phyloP scores from a whole-genome alignment of 2,329 filamentous ascomycete genomes.

The Sphaerulina populicola region DNA sequence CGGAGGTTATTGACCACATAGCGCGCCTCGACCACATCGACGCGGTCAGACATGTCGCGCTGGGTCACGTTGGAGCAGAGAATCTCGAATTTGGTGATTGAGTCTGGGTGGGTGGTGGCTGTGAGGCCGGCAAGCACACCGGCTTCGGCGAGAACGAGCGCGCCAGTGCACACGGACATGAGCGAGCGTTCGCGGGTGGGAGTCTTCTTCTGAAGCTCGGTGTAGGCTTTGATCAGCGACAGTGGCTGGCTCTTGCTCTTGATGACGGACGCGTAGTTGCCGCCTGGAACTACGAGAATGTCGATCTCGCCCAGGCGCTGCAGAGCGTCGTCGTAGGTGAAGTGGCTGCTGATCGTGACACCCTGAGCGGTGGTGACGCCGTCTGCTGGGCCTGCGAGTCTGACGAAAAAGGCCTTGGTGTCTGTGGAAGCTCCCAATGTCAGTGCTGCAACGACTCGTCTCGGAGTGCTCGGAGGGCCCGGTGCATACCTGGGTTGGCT shows the following conservation, averaged over 20 bases:
- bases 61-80: slow-evolving; percentile 66
- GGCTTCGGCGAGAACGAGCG: slow-evolving; percentile 66
- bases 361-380: slow-evolving; percentile 52
- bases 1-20: slow-evolving; percentile 89
- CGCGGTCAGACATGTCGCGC: slow-evolving; percentile 63
- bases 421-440: slow-evolving; percentile 30
- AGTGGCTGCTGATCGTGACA: slow-evolving; percentile 62
- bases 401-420: slow-evolving; percentile 48
- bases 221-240: slow-evolving; percentile 64
- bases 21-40: slow-evolving; percentile 73
- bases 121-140: slow-evolving; percentile 71
- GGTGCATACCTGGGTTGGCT: slow-evolving; percentile 37
- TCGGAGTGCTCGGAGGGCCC: not conserved
- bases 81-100: slow-evolving; percentile 71
- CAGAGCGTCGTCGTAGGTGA: slow-evolving; percentile 70
- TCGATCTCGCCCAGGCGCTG: slow-evolving; percentile 67
- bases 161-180: slow-evolving; percentile 70
- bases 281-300: slow-evolving; percentile 68
- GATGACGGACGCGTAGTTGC: slow-evolving; percentile 55
- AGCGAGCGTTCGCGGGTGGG: slow-evolving; percentile 72
- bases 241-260: slow-evolving; percentile 61
- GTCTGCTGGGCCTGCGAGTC: slow-evolving; percentile 42
- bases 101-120: slow-evolving; percentile 75
- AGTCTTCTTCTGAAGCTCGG: slow-evolving; percentile 71
- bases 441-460: not conserved